Conservation (phyloP, 371 early-diverging fungal species). For the Actinomucor elegans region DNA sequence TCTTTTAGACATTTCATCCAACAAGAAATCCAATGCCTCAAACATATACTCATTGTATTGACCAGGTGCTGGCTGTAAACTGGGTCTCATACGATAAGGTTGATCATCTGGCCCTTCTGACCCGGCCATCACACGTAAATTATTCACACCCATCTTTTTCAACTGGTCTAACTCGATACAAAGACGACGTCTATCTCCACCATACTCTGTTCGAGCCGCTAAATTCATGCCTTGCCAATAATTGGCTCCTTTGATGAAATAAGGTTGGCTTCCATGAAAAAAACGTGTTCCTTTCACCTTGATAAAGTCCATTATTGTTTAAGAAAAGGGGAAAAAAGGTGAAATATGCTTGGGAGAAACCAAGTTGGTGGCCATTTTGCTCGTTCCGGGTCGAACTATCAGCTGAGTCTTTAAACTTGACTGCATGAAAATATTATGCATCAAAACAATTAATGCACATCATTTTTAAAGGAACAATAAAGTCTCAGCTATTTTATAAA, state of each 20-base stretch:
- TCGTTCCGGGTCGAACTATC: no score
- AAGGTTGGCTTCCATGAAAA: slow-evolving; percentile 25
- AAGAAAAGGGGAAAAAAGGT: neutral
- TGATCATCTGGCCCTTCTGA: slow-evolving; percentile 64
- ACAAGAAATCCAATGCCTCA: slow-evolving; percentile 45
- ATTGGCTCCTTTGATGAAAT: slow-evolving; percentile 58
- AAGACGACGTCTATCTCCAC: slow-evolving; percentile 55
- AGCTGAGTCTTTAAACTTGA: no score
- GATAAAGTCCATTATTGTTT: slow-evolving; percentile 26
- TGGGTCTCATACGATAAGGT: slow-evolving; percentile 63
- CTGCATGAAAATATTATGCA: no score
- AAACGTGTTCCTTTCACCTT: slow-evolving; percentile 26
- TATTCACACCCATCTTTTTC: slow-evolving; percentile 55
- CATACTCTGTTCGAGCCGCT: slow-evolving; percentile 34
- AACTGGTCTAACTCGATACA: slow-evolving; percentile 49
- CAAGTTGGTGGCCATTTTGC: no score
- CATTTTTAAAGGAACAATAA: no score
- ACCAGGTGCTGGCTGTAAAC: slow-evolving; percentile 56
- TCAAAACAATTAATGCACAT: no score
- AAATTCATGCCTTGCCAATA: slow-evolving; percentile 78
- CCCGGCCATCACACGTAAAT: slow-evolving; percentile 63
- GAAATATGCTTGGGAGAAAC: no score
- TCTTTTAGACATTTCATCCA: slow-evolving; percentile 47
- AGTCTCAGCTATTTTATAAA: no score
- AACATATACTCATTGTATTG: slow-evolving; percentile 40